Percentiles rank a stretch among this genome's conserved stretches.
Evolutionary conservation across 345 rosid species (phyloP).

Genomic region (Abelmoschus esculentus): DNA sequence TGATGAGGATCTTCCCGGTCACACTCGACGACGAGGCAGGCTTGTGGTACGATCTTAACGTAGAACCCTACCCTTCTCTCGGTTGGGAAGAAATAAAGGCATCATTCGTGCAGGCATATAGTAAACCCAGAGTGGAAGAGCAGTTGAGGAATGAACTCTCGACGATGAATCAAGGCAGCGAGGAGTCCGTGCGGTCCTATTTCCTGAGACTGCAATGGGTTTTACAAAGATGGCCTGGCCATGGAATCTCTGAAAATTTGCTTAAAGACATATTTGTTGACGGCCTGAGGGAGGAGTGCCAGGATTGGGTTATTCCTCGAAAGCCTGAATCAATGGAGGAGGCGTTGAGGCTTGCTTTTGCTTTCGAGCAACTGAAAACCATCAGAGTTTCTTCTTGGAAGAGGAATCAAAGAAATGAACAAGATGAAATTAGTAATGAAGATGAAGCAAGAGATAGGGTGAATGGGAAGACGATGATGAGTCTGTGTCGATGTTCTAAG

Average conservation of each 20-base stretch:
- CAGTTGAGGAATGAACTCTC: conserved; percentile 19
- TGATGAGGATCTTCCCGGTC: conserved; percentile 32
- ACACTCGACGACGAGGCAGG: conserved; percentile 18
- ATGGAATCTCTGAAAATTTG: conserved; percentile 20
- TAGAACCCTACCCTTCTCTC: conserved; percentile 30
- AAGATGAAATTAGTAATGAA: neutral
- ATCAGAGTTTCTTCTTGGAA: neutral
- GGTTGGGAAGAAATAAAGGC: conserved; percentile 29
- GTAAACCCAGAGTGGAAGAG: conserved; percentile 11
- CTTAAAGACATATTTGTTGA: conserved; percentile 25
- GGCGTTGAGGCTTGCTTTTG: conserved; percentile 28
- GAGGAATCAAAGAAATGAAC: conserved; percentile 26
- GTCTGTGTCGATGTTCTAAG: conserved; percentile 28
- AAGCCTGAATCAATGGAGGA: conserved; percentile 23
- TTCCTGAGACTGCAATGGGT: conserved; percentile 33
- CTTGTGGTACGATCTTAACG: conserved; percentile 18
- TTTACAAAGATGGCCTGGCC: conserved; percentile 24
- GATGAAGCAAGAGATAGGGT: conserved; percentile 7
- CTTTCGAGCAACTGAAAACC: conserved; percentile 22
- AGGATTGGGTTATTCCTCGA: conserved; percentile 24
- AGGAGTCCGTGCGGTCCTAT: conserved; percentile 30
- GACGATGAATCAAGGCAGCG: conserved; percentile 20
- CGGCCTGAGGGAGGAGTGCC: conserved; percentile 22
- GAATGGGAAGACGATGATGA: conserved; percentile 12
- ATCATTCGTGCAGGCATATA: conserved; percentile 30